Percentiles rank a stretch among this genome's conserved stretches.
Evolutionary conservation across 257 asterid genomes (phyloP).

Genomic region (Jacaranda mimosifolia): DNA sequence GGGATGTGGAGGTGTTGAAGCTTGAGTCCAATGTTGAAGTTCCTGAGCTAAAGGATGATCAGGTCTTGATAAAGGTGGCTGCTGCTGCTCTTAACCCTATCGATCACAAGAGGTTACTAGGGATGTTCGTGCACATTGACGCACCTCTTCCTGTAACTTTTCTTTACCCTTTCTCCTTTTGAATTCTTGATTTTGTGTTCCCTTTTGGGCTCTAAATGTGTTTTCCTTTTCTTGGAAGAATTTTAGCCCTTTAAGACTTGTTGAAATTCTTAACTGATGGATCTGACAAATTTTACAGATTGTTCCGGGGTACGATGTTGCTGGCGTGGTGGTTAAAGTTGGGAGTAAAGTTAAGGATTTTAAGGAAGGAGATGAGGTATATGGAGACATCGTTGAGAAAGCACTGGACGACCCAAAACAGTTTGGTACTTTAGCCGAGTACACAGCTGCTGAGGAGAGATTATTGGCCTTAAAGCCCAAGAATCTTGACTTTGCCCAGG

Average conservation of each 20-base stretch:
- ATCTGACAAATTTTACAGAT: conserved; percentile 44
- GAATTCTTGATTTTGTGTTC: too few species aligned
- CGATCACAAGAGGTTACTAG: conserved; percentile 79
- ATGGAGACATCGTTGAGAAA: conserved; percentile 81
- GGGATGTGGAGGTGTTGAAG: conserved; percentile 79
- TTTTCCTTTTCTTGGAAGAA: too few species aligned
- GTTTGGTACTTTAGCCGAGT: conserved; percentile 84
- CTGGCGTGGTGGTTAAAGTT: conserved; percentile 82
- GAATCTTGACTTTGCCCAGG: conserved; percentile 73
- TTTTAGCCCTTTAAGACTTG: too few species aligned
- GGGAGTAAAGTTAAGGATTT: conserved; percentile 83
- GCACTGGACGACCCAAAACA: conserved; percentile 82
- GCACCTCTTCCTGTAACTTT: conserved; percentile 80
- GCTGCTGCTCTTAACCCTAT: conserved; percentile 92
- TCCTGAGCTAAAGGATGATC: conserved; percentile 72
- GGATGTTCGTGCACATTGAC: conserved; percentile 70
- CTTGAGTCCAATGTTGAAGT: conserved; percentile 55
- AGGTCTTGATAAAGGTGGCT: conserved; percentile 76
- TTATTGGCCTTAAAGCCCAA: conserved; percentile 82
- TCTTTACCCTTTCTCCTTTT: neutral
- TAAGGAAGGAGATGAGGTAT: conserved; percentile 92
- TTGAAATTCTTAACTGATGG: too few species aligned
- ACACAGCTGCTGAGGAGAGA: too few species aligned
- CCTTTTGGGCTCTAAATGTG: too few species aligned
- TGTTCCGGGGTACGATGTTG: conserved; percentile 84